Evolutionary conservation across 2,329 filamentous ascomycete species (phyloP), one percentile per base, ranked within the genome.

Genomic region (Sclerotinia sclerotiorum): DNA sequence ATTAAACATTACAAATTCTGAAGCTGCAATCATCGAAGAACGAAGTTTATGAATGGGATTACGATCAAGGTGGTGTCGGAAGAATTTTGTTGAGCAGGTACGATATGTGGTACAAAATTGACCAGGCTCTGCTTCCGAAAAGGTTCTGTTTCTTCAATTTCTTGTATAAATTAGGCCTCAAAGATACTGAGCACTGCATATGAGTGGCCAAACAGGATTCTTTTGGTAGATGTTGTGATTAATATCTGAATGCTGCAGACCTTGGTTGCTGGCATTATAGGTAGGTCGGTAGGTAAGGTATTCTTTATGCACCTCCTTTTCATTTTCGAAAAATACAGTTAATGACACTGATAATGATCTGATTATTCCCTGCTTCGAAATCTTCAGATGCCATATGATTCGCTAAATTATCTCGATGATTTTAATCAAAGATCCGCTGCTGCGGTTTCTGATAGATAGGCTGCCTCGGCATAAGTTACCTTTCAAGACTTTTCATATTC

Each of bases 351-450:
- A 29, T 51, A 19, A 32, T 65, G 62, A 49, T 17, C 62, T 56
- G 62, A 65, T 65, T 65, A 56, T 67, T 58, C 54, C 64, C 54
- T 60, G 54, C 64, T 48, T 52, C 19, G 29, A 49, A 46, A 51
- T 8, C 58, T 19, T 51, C 8, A 19, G 5, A 32, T 51, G 35
- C n/a, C 35, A 49, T 24, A 35, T 49, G 29, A 49, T 61, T 49
- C 27, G 27, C 48, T 35, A 29, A 32, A 42, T 42, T 61, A 27
- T 21, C 15, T 61, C 13, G 44, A 49, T 24, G 7, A 46, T 19
- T 65, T 58, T 32, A 42, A 27, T 27, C n/a, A 65, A 62, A 62
- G 46, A 56, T 57, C 63, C 39, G 44, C 56, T 44, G 39, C 62
- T 32, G 19, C 51, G 62, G 54, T 65, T 57, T 42, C 13, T 46